These are phyloP conservation scores for Vanilla planifolia DNA, from an alignment of 106 monocot species.

Conservation along the genomic window DNA sequence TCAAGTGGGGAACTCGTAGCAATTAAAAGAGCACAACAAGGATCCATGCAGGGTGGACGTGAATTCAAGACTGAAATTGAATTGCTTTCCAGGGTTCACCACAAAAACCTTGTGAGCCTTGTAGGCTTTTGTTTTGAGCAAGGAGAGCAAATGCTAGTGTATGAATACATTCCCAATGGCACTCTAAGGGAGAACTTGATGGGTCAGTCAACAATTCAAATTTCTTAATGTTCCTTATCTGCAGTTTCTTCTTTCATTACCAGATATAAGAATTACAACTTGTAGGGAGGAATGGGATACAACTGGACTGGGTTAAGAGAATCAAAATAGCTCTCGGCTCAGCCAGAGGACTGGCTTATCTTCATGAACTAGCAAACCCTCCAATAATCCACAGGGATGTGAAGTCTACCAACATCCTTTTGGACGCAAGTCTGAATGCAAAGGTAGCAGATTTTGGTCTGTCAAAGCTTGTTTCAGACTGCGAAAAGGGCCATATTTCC, in stretches of 20 bases:
- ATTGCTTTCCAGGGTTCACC: conserved; percentile 67
- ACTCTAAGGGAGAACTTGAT: conserved; percentile 46
- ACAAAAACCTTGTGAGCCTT: conserved; percentile 65
- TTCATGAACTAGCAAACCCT: conserved; percentile 73
- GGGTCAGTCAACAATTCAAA: conserved; percentile 17
- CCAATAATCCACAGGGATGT: conserved; percentile 74
- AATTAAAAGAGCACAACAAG: conserved; percentile 54
- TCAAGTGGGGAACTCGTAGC: conserved; percentile 49
- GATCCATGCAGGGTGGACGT: conserved; percentile 63
- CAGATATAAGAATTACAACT: background rate
- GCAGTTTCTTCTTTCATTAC: too few species aligned
- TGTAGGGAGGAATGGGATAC: conserved; percentile 36
- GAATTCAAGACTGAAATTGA: conserved; percentile 89
- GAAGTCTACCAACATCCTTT: conserved; percentile 63
- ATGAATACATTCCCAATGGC: conserved; percentile 66
- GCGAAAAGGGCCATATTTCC: conserved; percentile 52
- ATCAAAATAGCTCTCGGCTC: conserved; percentile 49
- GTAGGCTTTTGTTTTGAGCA: conserved; percentile 69
- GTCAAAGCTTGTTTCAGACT: conserved; percentile 50
- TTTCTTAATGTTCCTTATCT: too few species aligned
- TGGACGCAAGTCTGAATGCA: conserved; percentile 49
- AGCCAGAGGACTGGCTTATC: conserved; percentile 60
- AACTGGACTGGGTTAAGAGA: conserved; percentile 56
- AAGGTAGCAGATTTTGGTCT: conserved; percentile 79
- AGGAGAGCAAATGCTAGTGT: conserved; percentile 66